Conservation (phyloP, 2,329 filamentous ascomycete species). For the Geoglossum cookeanum region DNA sequence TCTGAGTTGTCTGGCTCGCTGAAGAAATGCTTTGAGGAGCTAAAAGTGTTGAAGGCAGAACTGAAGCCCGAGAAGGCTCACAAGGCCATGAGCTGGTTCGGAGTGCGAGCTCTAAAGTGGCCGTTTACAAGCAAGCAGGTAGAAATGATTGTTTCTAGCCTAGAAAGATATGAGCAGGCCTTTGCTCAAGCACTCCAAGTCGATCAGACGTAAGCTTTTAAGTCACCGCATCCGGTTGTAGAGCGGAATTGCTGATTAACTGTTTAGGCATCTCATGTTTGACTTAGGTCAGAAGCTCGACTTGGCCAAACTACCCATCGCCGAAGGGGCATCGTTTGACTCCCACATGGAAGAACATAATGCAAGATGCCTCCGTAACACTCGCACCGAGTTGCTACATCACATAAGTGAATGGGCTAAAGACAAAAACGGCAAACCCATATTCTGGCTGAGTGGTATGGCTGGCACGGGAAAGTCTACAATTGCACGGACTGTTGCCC, state of each 20-base stretch:
- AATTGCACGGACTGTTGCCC: slow-evolving; percentile 19
- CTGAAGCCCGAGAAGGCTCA: slow-evolving; percentile 11
- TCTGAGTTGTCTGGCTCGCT: slow-evolving; percentile 12
- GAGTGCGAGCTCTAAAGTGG: no score
- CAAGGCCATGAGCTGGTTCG: no score
- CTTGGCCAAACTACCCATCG: neutral
- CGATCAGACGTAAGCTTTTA: slow-evolving; percentile 17
- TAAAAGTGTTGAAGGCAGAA: slow-evolving; percentile 13
- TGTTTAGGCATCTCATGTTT: neutral
- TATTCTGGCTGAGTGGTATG: slow-evolving; percentile 18
- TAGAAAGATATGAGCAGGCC: slow-evolving; percentile 14
- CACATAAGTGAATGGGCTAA: slow-evolving; percentile 14
- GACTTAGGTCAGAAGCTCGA: slow-evolving; percentile 10
- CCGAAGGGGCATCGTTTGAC: slow-evolving; percentile 7
- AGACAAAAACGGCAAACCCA: slow-evolving; percentile 10
- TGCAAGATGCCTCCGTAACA: slow-evolving; percentile 10
- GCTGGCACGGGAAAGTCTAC: no score
- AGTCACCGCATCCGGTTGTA: no score
- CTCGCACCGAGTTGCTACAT: slow-evolving; percentile 12
- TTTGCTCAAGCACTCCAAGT: slow-evolving; percentile 18
- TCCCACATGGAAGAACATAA: no score
- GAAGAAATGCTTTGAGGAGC: slow-evolving; percentile 8
- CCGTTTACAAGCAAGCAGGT: slow-evolving; percentile 15
- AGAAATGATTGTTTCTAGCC: slow-evolving; percentile 12
- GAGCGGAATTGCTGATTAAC: no score